Evolutionary conservation across 1,284 basidiomycete genomes (phyloP).

Genomic region (Apiotrichum veenhuisii): DNA sequence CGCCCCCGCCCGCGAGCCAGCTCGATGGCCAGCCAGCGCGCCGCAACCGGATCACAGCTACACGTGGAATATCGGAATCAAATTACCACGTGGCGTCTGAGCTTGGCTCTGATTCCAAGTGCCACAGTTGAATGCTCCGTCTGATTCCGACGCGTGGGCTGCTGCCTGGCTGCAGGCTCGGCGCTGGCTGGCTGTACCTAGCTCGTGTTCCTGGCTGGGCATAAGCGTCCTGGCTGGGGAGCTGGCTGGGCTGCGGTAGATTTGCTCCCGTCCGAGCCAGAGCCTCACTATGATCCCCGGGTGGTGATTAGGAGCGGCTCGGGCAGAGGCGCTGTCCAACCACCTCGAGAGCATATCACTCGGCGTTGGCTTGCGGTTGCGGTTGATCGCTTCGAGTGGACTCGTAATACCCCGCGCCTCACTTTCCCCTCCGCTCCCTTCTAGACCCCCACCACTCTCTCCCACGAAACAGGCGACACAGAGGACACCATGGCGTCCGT

Average conservation of each 20-base stretch:
- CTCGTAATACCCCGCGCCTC: no score
- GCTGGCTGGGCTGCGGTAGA: not conserved
- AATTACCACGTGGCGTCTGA: not conserved
- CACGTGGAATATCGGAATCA: constrained; percentile 1
- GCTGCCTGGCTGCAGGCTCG: no score
- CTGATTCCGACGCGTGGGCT: not conserved
- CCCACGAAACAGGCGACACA: constrained; percentile 7
- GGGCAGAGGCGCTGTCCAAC: constrained; percentile 1
- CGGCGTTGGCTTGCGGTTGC: no score
- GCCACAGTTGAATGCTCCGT: constrained; percentile 3
- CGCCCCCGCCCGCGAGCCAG: no score
- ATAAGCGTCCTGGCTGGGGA: not conserved
- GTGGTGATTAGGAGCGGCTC: not conserved
- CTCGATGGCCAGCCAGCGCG: no score
- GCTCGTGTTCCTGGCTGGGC: no score
- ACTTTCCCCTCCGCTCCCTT: not conserved
- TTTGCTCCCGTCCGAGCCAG: not conserved
- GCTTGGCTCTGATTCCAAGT: not conserved
- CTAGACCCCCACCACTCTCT: constrained; percentile 9
- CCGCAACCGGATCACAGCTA: no score
- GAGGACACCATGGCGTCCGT: constrained; percentile 30
- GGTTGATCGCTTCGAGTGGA: no score
- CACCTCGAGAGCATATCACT: constrained; percentile 10
- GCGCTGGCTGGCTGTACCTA: no score
- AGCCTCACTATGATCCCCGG: no score